Evolutionary conservation across 2,329 filamentous ascomycete species (phyloP).

Genomic region (Helicocarpus griseus): DNA sequence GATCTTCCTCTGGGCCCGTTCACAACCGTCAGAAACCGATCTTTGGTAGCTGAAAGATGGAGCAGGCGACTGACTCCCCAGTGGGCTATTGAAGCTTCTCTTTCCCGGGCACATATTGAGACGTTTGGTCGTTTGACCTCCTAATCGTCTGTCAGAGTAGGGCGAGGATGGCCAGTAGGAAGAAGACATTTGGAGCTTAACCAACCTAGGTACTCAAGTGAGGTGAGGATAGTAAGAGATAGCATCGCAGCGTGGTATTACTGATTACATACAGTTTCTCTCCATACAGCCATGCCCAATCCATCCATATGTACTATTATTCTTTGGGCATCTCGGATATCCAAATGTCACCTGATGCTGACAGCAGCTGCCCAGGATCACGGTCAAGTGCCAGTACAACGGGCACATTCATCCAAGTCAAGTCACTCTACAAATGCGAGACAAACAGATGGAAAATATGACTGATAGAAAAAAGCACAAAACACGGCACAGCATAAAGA

Average conservation of each 20-base stretch:
- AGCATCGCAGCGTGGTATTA: neutral
- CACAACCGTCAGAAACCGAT: neutral
- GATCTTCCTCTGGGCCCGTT: neutral
- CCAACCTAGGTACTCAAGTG: neutral
- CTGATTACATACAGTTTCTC: neutral
- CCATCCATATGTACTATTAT: too few species aligned
- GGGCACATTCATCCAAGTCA: too few species aligned
- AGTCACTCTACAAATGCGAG: neutral
- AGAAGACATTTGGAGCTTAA: neutral
- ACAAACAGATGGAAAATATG: neutral
- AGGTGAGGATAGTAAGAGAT: neutral
- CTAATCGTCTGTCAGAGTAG: neutral
- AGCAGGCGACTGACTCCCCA: neutral
- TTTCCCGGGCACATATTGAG: neutral
- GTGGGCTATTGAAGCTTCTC: neutral
- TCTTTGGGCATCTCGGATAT: too few species aligned
- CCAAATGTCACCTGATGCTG: constrained; percentile 1
- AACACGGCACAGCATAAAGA: neutral
- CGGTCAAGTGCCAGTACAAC: too few species aligned
- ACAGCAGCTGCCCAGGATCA: too few species aligned
- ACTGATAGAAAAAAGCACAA: constrained; percentile 1
- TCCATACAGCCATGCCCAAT: neutral
- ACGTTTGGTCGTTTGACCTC: neutral
- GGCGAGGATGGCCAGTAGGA: neutral
- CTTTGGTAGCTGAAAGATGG: neutral